These are phyloP conservation scores for Rehmannia glutinosa DNA, from an alignment of 257 asterid species.

Conservation along the genomic window DNA sequence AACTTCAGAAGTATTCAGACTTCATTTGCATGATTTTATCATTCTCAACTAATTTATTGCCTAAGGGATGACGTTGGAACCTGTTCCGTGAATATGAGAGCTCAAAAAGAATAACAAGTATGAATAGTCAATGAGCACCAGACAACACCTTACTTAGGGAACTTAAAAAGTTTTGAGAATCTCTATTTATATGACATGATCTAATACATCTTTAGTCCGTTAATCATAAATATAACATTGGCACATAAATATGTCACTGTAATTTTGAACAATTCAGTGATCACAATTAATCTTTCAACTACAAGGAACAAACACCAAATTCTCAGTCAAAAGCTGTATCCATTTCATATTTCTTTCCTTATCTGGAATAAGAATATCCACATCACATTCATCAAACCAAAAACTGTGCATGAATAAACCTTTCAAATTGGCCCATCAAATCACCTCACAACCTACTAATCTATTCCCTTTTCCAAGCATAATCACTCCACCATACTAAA, in stretches of 20 bases:
- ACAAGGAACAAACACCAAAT: constrained; percentile 3
- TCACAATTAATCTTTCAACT: constrained; percentile 1
- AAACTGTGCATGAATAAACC: neutral
- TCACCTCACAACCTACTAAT: constrained; percentile 11
- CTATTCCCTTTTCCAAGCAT: no score
- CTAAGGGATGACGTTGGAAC: neutral
- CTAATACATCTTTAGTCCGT: neutral
- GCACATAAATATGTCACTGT: neutral
- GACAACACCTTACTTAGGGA: neutral
- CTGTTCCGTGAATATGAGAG: constrained; percentile 6
- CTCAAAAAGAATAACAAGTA: neutral
- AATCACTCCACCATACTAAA: no score
- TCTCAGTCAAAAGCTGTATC: constrained; percentile 9
- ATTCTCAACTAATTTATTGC: neutral
- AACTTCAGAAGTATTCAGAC: constrained; percentile 15
- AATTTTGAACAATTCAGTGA: neutral
- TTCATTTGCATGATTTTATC: constrained; percentile 13
- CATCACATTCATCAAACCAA: constrained; percentile 10
- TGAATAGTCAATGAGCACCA: neutral
- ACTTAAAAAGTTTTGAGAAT: neutral
- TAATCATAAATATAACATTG: neutral
- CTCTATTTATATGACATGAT: neutral
- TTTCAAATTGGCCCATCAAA: neutral
- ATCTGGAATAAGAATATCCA: constrained; percentile 1
- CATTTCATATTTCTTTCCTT: constrained; percentile 3